Evolutionary conservation across 75 land plant genomes (phyloP).

Genomic region (Pinus taeda): DNA sequence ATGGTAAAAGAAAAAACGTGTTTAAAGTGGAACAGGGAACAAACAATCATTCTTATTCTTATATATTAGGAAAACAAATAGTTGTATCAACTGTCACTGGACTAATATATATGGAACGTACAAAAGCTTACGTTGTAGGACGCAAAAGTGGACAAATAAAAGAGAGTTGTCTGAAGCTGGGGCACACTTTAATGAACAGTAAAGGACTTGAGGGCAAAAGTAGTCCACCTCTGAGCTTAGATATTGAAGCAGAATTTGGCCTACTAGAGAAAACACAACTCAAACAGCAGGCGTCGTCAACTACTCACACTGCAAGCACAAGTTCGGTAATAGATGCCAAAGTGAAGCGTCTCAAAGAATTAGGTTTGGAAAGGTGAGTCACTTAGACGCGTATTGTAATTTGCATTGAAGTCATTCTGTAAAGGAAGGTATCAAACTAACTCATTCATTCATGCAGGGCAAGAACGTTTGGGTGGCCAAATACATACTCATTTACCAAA

Average conservation of each 20-base stretch:
- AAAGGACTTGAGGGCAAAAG: too few species aligned
- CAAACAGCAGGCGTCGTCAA: too few species aligned
- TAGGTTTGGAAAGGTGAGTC: slow-evolving; percentile 35
- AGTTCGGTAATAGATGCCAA: too few species aligned
- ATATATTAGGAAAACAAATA: too few species aligned
- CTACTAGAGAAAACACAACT: neutral
- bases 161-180: neutral
- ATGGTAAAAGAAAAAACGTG: too few species aligned
- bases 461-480: slow-evolving; percentile 55
- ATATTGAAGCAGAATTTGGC: neutral
- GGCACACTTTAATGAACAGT: neutral
- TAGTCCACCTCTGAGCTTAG: neutral
- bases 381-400: neutral
- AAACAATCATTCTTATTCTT: too few species aligned
- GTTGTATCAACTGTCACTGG: neutral
- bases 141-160: neutral
- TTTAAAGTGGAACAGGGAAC: too few species aligned
- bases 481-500: slow-evolving; percentile 57
- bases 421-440: neutral
- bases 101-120: neutral
- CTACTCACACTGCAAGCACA: too few species aligned
- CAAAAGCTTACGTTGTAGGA: neutral
- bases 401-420: neutral
- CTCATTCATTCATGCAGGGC: slow-evolving; percentile 22
- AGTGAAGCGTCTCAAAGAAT: slow-evolving; percentile 22